Evolutionary conservation across 495 filamentous ascomycete species (phyloP).

Genomic region (Aspergillus coremiiformis): DNA sequence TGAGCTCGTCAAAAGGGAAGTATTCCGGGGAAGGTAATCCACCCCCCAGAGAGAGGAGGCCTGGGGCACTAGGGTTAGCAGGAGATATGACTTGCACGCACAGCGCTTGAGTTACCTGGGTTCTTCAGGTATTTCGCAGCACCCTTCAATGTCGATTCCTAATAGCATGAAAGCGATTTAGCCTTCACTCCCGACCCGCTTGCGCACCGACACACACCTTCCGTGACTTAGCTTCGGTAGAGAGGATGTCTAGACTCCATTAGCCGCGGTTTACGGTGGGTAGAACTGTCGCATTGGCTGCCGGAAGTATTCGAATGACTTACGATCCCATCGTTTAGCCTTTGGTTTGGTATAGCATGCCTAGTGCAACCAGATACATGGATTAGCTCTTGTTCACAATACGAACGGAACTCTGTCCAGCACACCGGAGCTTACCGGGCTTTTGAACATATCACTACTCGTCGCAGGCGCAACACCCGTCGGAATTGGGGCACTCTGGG

Average conservation of each 20-base stretch:
- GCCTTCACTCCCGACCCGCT: neutral
- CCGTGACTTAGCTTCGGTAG: constrained; percentile 35
- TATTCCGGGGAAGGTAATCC: constrained; percentile 82
- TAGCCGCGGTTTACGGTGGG: neutral
- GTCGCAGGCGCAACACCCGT: constrained; percentile 71
- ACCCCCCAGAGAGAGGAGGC: constrained; percentile 81
- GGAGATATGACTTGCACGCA: neutral
- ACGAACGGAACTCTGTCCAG: neutral
- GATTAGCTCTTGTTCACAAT: neutral
- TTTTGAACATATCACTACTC: constrained; percentile 81
- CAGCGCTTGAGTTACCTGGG: constrained; percentile 41
- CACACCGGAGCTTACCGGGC: constrained; percentile 39
- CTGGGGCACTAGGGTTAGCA: constrained; percentile 15
- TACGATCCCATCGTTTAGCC: constrained; percentile 81
- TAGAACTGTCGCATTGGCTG: neutral
- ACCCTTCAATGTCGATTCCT: constrained; percentile 64
- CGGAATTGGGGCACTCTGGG: constrained; percentile 57
- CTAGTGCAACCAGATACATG: constrained; percentile 16
- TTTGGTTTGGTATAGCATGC: constrained; percentile 59
- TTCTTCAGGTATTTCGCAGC: constrained; percentile 69
- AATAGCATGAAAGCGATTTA: constrained; percentile 4
- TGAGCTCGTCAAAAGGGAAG: constrained; percentile 73
- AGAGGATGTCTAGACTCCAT: constrained; percentile 26
- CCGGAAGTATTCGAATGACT: constrained; percentile 25
- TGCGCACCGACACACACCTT: constrained; percentile 20